A percentile compares a stretch with the other conserved stretches of the same genome.
Conservation (phyloP, 2,329 filamentous ascomycete genomes). For the Talaromyces piceae region DNA sequence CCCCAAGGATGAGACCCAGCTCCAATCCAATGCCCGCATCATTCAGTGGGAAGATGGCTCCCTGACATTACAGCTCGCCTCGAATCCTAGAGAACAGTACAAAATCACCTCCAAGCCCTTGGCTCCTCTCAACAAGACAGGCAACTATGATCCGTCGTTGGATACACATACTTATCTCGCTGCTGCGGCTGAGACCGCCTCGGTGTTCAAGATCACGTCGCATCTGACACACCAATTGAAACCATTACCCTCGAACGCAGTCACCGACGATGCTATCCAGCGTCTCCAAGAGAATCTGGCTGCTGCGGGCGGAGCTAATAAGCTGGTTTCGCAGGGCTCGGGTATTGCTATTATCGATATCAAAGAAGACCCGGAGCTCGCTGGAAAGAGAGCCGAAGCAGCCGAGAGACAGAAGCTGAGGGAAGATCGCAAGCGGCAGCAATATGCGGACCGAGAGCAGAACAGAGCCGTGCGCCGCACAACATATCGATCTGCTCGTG, state of each 20-base stretch:
- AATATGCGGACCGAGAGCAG: slow-evolving; percentile 48
- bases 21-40: slow-evolving; percentile 60
- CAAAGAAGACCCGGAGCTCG: slow-evolving; percentile 56
- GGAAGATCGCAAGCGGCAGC: slow-evolving; percentile 47
- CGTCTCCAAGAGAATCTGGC: slow-evolving; percentile 55
- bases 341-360: slow-evolving; percentile 49
- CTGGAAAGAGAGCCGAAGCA: slow-evolving; percentile 51
- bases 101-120: slow-evolving; percentile 52
- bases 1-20: slow-evolving; percentile 47
- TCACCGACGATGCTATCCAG: slow-evolving; percentile 54
- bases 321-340: slow-evolving; percentile 43
- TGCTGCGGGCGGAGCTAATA: slow-evolving; percentile 47
- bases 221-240: slow-evolving; percentile 55
- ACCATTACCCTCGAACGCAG: slow-evolving; percentile 48
- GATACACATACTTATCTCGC: slow-evolving; percentile 60
- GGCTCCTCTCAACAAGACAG: slow-evolving; percentile 47
- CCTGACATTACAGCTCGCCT: slow-evolving; percentile 58
- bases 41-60: slow-evolving; percentile 62
- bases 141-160: slow-evolving; percentile 46
- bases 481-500: slow-evolving; percentile 37
- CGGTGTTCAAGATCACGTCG: slow-evolving; percentile 53
- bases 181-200: slow-evolving; percentile 50
- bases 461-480: slow-evolving; percentile 46
- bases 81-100: slow-evolving; percentile 54
- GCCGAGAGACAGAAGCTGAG: slow-evolving; percentile 53